phyloP scores from a whole-genome alignment of 495 filamentous ascomycete genomes.

The Amphirosellinia nigrospora region DNA sequence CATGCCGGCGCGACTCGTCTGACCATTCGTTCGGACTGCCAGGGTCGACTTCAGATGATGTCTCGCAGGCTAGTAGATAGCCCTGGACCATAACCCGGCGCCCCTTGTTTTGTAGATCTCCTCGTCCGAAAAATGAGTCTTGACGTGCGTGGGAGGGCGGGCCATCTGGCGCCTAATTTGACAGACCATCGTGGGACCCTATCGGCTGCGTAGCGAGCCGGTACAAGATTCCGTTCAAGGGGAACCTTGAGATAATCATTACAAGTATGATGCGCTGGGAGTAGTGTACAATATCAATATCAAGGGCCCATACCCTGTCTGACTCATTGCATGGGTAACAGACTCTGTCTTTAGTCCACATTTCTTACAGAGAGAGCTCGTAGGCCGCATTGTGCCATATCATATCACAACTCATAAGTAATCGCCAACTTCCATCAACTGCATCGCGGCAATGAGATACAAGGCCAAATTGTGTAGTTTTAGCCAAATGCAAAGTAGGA shows the following conservation, averaged over 20 bases:
- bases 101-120: constrained; percentile 36
- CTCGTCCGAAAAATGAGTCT: constrained; percentile 39
- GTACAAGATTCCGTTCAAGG: constrained; percentile 25
- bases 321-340: constrained; percentile 10
- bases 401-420: not conserved
- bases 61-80: constrained; percentile 25
- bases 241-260: constrained; percentile 16
- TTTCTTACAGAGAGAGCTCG: not conserved
- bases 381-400: not conserved
- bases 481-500: not conserved
- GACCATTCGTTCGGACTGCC: constrained; percentile 10
- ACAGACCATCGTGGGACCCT: constrained; percentile 16
- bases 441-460: not conserved
- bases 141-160: constrained; percentile 24
- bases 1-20: constrained; percentile 25
- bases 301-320: constrained; percentile 3
- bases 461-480: not conserved
- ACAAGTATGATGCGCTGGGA: constrained; percentile 11
- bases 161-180: constrained; percentile 29
- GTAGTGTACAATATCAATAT: no score
- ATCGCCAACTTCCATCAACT: not conserved
- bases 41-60: constrained; percentile 24
- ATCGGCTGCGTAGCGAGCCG: constrained; percentile 25
- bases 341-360: not conserved
- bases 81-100: constrained; percentile 1